These are phyloP conservation scores for Ustilago curta DNA, from an alignment of 1,284 basidiomycete species.

Conservation along the genomic window DNA sequence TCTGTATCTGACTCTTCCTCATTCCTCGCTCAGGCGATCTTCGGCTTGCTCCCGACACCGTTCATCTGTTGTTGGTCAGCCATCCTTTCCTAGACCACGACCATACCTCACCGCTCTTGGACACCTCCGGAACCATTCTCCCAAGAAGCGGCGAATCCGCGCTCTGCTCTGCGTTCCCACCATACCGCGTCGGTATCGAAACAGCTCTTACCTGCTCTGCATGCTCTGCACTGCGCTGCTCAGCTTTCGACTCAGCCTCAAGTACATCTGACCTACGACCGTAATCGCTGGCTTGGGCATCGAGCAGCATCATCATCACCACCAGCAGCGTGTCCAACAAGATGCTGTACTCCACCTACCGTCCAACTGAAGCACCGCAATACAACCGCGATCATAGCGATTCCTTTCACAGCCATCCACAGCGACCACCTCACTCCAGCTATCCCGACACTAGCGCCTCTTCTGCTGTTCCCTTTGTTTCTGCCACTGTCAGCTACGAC, in stretches of 20 bases:
- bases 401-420: conserved; percentile 8
- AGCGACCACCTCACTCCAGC: background rate
- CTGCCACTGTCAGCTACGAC: conserved; percentile 11
- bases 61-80: background rate
- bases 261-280: background rate
- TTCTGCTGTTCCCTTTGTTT: conserved; percentile 7
- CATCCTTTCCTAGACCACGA: background rate
- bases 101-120: background rate
- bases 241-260: background rate
- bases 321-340: background rate
- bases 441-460: background rate
- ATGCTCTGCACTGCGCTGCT: conserved; percentile 1
- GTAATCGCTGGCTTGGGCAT: background rate
- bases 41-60: background rate
- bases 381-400: conserved; percentile 11
- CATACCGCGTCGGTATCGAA: no score
- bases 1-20: background rate
- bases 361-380: conserved; percentile 13
- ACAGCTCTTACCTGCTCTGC: background rate
- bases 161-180: background rate
- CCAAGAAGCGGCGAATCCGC: background rate
- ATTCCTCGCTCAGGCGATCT: background rate
- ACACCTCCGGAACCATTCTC: background rate
- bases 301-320: background rate
- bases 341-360: conserved; percentile 34